Conservation (phyloP, 306 rosid genomes). For the Cyclanthera cordifolia region DNA sequence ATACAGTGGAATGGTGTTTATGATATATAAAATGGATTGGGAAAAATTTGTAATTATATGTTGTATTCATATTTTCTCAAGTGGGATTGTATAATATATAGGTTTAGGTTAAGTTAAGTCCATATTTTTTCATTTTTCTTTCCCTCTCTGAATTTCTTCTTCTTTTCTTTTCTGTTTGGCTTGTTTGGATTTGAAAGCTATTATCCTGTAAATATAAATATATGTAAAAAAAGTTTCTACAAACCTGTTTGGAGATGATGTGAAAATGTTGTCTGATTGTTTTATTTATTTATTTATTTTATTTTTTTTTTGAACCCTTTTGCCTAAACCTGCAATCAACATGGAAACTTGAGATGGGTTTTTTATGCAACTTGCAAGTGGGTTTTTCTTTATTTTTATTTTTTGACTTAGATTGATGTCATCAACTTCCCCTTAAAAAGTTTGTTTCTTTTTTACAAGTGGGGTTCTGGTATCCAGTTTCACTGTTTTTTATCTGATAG, state of each 20-base stretch:
- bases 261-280: not conserved
- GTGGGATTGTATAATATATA: not conserved
- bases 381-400: not conserved
- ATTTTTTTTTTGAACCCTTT: not conserved
- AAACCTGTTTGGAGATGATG: not conserved
- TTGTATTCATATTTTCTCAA: not conserved
- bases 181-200: not conserved
- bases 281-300: not conserved
- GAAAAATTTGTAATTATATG: not conserved
- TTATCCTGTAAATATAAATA: not conserved
- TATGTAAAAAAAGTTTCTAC: not conserved
- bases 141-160: not conserved
- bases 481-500: not conserved
- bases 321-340: not conserved
- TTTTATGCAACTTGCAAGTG: not conserved
- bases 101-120: not conserved
- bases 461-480: not conserved
- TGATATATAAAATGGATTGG: constrained; percentile 4
- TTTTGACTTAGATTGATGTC: not conserved
- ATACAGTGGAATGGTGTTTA: constrained; percentile 48
- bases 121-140: not conserved
- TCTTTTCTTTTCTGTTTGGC: not conserved
- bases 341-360: not conserved
- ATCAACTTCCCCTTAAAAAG: not conserved
- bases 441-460: not conserved